These are phyloP conservation scores for Aspergillus sp. DNA, from an alignment of 2,329 filamentous ascomycete species.

Conservation along the genomic window DNA sequence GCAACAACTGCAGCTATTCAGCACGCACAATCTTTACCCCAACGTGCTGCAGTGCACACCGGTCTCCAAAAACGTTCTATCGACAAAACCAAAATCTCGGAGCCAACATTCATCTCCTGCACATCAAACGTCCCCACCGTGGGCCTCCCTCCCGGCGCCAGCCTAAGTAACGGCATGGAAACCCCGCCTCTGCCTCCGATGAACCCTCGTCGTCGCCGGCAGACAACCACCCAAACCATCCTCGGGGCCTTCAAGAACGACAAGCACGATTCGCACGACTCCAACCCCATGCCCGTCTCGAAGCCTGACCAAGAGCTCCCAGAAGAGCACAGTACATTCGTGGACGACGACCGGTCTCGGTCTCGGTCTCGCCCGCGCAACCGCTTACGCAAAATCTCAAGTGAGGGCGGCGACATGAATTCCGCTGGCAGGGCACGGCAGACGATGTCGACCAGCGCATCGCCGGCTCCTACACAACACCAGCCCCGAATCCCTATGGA, in stretches of 20 bases:
- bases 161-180: slow-evolving; percentile 53
- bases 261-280: slow-evolving; percentile 27
- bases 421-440: slow-evolving; percentile 38
- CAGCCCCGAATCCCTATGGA: slow-evolving; percentile 32
- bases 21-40: slow-evolving; percentile 23
- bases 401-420: slow-evolving; percentile 52
- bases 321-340: slow-evolving; percentile 44
- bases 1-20: slow-evolving; percentile 23
- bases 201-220: slow-evolving; percentile 59
- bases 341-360: slow-evolving; percentile 32
- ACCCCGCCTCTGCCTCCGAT: slow-evolving; percentile 58
- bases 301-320: slow-evolving; percentile 19
- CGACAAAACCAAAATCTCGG: slow-evolving; percentile 62
- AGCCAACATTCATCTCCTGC: slow-evolving; percentile 53
- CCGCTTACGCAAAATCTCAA: slow-evolving; percentile 49
- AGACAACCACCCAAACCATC: slow-evolving; percentile 44
- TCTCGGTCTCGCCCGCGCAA: slow-evolving; percentile 34
- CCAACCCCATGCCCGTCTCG: slow-evolving; percentile 19
- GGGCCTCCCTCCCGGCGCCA: slow-evolving; percentile 56
- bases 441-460: slow-evolving; percentile 32
- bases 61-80: slow-evolving; percentile 56
- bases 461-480: slow-evolving; percentile 34
- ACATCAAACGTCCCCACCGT: slow-evolving; percentile 61
- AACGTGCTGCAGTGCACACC: slow-evolving; percentile 30
- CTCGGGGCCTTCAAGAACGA: slow-evolving; percentile 40